Base-by-base conservation (phyloP, 2,329 filamentous ascomycete genomes). In the Epichloe hybrida region DNA sequence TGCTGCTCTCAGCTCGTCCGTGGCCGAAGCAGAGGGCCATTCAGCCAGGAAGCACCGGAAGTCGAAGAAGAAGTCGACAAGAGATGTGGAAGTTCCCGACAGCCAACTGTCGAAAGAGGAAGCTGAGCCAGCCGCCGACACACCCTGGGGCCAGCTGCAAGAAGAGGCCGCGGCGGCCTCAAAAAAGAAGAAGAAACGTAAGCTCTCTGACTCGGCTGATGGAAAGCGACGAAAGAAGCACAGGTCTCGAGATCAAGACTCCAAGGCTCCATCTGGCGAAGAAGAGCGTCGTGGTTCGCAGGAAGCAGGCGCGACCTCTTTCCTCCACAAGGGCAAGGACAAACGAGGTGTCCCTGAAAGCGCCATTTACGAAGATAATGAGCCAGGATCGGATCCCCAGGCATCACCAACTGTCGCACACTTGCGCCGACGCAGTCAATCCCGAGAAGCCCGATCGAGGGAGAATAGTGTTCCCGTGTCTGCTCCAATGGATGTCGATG, bases 151-250 rank as follows among this genome's bases (percentile, higher is more conserved):
- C 21, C 46, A 52, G 34, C 17, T 51, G 38, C 48, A 41, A 23
- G 38, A 58, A 9, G 59, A 58, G 27, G 49, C 48, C 3, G 48
- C 50, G 2, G 46, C 54, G 31, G 51, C 59, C 23, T 52, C 57
- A 3, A 59, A 62, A 17, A 49, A 57, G 13, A 67, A 62, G 52
- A 62, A 63, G 55, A 68, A 67, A 53, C 63, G 66, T 55, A 66
- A 62, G 51, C 50, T 58, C 1, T 60, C 62, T 4, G 59, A 62
- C 47, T 59, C 60, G 2, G 49, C 55, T 5, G 64, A 66, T 9
- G 57, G 57, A 17, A 64, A 64, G 51, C 56, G 58, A 35, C 58
- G 60, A 27, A 69, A 67, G 58, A 69, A 67, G 56, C 58, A 56
- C 17, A 64, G 58, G 38, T 56, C 61, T 11, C 52, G 57, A 44